A percentile compares a stretch with the other conserved stretches of the same genome.
Evolutionary conservation across 2,329 filamentous ascomycete genomes (phyloP).

Genomic region (Penicillium griseofulvum): DNA sequence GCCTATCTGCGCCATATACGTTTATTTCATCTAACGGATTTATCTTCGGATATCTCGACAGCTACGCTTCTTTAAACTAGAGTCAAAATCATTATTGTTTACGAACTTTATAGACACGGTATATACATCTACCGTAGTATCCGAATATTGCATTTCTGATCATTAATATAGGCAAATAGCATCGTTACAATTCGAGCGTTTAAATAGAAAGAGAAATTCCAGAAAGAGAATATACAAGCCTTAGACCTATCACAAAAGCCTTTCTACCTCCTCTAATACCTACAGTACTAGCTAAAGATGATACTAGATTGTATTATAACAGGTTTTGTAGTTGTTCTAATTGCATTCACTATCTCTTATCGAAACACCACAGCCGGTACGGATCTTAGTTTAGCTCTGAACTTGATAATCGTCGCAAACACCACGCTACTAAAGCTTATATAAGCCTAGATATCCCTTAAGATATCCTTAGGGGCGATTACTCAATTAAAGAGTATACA

Average conservation of each 20-base stretch:
- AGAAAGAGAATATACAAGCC: background rate
- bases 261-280: background rate
- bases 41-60: conserved; percentile 6
- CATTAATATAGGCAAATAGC: background rate
- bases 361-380: background rate
- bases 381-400: conserved; percentile 1
- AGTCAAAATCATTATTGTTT: background rate
- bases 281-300: background rate
- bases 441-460: background rate
- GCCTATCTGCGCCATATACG: background rate
- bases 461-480: background rate
- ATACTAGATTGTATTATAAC: background rate
- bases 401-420: conserved; percentile 7
- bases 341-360: background rate
- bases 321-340: background rate
- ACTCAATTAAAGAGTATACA: background rate
- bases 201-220: background rate
- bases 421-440: conserved; percentile 1
- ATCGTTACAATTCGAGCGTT: background rate
- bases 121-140: background rate
- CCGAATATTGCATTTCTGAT: background rate
- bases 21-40: background rate
- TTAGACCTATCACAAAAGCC: background rate
- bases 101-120: conserved; percentile 4
- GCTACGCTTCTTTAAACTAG: conserved; percentile 3